A percentile compares a stretch with the other conserved stretches of the same genome.
Conservation (phyloP, 768 basidiomycete species). For the Boletus insuetus region DNA sequence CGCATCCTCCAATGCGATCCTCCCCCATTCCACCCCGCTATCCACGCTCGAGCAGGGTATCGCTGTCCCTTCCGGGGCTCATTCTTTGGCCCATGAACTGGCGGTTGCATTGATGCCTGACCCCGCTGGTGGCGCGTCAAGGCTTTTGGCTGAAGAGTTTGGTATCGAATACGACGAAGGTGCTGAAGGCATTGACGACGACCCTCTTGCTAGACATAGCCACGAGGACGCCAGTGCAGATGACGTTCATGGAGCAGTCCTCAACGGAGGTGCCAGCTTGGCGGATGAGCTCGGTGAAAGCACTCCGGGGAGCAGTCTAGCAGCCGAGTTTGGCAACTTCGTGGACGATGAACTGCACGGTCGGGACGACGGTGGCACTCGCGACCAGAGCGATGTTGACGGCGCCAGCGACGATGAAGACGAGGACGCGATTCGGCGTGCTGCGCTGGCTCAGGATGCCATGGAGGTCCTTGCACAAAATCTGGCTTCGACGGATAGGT, state of each 20-base stretch:
- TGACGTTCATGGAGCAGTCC: slow-evolving; percentile 30
- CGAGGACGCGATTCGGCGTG: slow-evolving; percentile 25
- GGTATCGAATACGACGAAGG: slow-evolving; percentile 89
- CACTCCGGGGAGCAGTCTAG: slow-evolving; percentile 18
- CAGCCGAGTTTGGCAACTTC: slow-evolving; percentile 23
- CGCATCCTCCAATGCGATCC: slow-evolving; percentile 14
- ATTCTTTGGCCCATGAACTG: slow-evolving; percentile 84
- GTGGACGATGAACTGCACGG: slow-evolving; percentile 17
- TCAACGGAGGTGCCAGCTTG: slow-evolving; percentile 35
- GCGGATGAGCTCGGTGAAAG: slow-evolving; percentile 40
- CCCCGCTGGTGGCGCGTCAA: slow-evolving; percentile 67
- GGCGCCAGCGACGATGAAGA: slow-evolving; percentile 26
- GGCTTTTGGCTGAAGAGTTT: slow-evolving; percentile 81
- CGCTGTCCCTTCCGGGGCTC: slow-evolving; percentile 33
- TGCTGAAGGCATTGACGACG: slow-evolving; percentile 68
- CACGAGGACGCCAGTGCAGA: slow-evolving; percentile 28
- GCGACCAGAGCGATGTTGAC: slow-evolving; percentile 10
- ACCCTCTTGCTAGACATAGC: slow-evolving; percentile 24
- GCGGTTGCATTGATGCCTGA: slow-evolving; percentile 87
- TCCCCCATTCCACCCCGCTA: slow-evolving; percentile 27
- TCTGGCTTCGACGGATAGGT: slow-evolving; percentile 73
- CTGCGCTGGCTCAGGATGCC: slow-evolving; percentile 46
- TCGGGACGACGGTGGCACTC: slow-evolving; percentile 12
- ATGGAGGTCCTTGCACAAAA: slow-evolving; percentile 73
- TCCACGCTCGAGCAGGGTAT: slow-evolving; percentile 33